Base-by-base conservation (phyloP, 2,329 filamentous ascomycete genomes). In the Coniella vitis region DNA sequence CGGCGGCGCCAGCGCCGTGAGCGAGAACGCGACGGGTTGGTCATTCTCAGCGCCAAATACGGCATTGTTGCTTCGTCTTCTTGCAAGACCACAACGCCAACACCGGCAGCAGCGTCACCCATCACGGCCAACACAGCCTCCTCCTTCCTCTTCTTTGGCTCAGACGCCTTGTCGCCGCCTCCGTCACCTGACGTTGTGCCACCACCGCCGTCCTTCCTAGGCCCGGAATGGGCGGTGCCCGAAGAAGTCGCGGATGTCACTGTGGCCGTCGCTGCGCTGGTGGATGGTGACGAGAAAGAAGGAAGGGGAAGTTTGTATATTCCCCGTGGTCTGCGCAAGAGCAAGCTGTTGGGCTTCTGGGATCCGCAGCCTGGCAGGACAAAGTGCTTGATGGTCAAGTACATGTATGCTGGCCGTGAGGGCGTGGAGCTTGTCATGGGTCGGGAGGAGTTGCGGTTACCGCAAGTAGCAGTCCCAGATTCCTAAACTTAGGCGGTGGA, bases 241-340 rank as follows among this genome's bases (percentile, higher is more conserved):
- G 68, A 69, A 37, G 70, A 73, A 55, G 69, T 74, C 12, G 72
- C 71, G 20, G 73, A 77, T 51, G 73, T 76, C 16, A 75, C 71
- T 3, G 63, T 74, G 12, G 69, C 72, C 3, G 55, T 75, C 22
- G 68, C 69, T 14, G 70, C 71, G n/a, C 58, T 76, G 32, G 63
- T 76, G 31, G 64, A 69, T 47, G n/a, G n/a, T n/a, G 61, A 63
- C 3, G 63, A 14, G 3, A 14, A n/a, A 13, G 21, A 40, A 10
- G 3, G 10, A n/a, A 64, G 60, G 1, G 59, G 64, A 4, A 51
- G 56, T 38, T 52, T 75, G 12, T 48, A 58, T 4, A 70, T 74
- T 32, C 70, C 71, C 0, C 47, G 48, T 3, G 69, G 70, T 0
- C 57, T 74, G 45, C 57, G 64, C 44, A 73, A 75, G 63, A 66